Evolutionary conservation across 2,329 filamentous ascomycete species (phyloP).

Genomic region (Colletotrichum sp.): DNA sequence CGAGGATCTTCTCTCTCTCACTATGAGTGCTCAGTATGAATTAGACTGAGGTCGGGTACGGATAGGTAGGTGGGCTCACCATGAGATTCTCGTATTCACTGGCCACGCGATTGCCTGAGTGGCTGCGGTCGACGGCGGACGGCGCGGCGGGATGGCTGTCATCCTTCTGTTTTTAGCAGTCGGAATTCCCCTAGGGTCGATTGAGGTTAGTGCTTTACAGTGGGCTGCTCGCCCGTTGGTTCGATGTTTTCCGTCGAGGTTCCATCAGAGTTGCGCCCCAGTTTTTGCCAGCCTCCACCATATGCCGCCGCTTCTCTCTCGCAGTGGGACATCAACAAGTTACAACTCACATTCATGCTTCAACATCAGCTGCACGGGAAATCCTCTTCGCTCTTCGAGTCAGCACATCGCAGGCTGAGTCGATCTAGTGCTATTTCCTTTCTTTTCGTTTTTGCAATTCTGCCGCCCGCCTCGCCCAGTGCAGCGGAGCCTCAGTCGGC

Average conservation of each 20-base stretch:
- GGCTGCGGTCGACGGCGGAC: background rate
- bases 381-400: background rate
- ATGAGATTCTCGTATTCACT: slow-evolving; percentile 7
- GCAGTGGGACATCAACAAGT: background rate
- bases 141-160: background rate
- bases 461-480: background rate
- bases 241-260: background rate
- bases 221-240: background rate
- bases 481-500: background rate
- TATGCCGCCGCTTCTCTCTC: background rate
- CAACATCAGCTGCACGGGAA: background rate
- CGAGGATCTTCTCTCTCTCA: background rate
- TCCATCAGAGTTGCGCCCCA: background rate
- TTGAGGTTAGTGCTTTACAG: background rate
- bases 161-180: slow-evolving; percentile 13
- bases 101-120: background rate
- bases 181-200: background rate
- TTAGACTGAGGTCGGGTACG: background rate
- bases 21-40: background rate
- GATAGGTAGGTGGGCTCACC: background rate
- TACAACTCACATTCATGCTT: background rate
- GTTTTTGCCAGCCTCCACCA: background rate
- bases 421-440: background rate
- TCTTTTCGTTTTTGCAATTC: background rate
- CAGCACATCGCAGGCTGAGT: background rate